phyloP scores from a whole-genome alignment of 495 filamentous ascomycete species.

The Talaromyces thailandensis region DNA sequence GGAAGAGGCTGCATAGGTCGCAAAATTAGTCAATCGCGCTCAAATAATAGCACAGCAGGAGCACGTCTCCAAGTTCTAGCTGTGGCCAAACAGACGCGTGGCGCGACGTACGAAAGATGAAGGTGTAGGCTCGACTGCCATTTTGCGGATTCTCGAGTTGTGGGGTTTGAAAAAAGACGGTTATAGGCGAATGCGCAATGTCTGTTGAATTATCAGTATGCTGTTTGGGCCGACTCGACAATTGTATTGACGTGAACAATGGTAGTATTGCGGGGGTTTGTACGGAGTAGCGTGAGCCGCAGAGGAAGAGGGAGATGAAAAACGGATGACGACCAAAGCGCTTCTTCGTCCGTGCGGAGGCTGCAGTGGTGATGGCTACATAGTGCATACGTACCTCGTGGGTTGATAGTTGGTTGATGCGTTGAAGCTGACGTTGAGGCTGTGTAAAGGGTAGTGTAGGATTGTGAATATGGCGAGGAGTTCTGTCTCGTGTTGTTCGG shows the following conservation, averaged over 20 bases:
- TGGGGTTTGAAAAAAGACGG: background rate
- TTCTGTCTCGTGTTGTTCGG: background rate
- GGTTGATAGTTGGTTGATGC: background rate
- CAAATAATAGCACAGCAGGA: background rate
- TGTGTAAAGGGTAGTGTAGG: background rate
- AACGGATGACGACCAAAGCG: background rate
- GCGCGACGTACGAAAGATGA: conserved; percentile 1
- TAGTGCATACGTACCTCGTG: background rate
- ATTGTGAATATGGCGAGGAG: background rate
- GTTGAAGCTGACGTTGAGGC: background rate
- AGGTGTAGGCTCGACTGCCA: conserved; percentile 6
- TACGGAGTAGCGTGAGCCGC: background rate
- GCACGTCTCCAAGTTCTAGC: background rate
- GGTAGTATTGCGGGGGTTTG: background rate
- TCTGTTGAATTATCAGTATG: background rate
- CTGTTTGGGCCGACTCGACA: background rate
- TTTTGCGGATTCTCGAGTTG: background rate
- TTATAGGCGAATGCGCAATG: background rate
- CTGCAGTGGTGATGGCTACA: background rate
- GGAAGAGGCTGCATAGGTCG: conserved; percentile 57
- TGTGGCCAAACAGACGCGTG: background rate
- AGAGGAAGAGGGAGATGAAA: background rate
- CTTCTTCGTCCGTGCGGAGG: background rate
- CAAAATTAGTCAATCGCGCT: background rate
- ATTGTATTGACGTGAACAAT: background rate